phyloP scores from a whole-genome alignment of 116 monocot genomes.

The Posidonia oceanica region DNA sequence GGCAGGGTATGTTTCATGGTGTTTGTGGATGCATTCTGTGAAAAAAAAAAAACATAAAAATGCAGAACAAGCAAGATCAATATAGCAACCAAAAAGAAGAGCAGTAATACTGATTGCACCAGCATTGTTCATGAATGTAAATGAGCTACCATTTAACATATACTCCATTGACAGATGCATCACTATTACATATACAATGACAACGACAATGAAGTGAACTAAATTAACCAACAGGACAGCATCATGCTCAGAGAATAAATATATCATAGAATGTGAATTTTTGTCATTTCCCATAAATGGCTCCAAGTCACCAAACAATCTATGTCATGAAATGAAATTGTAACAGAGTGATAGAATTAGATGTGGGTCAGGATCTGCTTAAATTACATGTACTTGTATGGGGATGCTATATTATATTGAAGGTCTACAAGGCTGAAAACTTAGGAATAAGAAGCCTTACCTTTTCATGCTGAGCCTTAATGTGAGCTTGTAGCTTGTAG shows the following conservation, averaged over 20 bases:
- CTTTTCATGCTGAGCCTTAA: slow-evolving; percentile 85
- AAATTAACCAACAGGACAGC: neutral
- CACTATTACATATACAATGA: too few relatives aligned
- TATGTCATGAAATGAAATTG: too few relatives aligned
- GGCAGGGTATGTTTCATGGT: slow-evolving; percentile 21
- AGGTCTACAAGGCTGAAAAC: too few relatives aligned
- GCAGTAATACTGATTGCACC: neutral
- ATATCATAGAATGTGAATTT: neutral
- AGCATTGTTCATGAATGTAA: too few relatives aligned
- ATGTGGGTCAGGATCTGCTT: too few relatives aligned
- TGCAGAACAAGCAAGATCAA: neutral
- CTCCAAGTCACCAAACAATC: neutral
- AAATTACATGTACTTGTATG: too few relatives aligned
- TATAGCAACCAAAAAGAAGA: neutral
- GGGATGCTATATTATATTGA: too few relatives aligned
- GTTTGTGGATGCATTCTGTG: neutral
- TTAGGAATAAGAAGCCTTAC: slow-evolving; percentile 20
- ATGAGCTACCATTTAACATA: too few relatives aligned
- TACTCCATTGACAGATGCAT: too few relatives aligned
- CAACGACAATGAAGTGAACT: too few relatives aligned
- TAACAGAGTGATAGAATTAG: too few relatives aligned
- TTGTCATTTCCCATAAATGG: neutral
- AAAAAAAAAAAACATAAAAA: neutral
- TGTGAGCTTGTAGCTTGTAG: slow-evolving; percentile 70
- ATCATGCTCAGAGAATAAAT: neutral